These are phyloP conservation scores for Petasospora rhodanensis DNA, from an alignment of 1,139 yeast genomes.

Conservation along the genomic window DNA sequence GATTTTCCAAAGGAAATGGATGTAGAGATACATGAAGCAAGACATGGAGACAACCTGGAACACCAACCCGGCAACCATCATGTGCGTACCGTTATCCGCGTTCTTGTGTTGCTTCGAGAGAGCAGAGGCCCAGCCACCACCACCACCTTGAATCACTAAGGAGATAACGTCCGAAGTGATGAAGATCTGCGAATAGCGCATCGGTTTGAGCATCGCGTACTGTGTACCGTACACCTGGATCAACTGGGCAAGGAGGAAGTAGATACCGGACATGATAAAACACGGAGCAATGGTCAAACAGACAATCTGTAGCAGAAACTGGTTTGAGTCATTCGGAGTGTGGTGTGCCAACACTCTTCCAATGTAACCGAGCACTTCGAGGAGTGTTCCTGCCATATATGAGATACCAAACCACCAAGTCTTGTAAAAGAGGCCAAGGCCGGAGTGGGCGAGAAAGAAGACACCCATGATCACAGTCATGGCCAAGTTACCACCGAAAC, in stretches of 20 bases:
- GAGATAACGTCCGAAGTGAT: conserved; percentile 65
- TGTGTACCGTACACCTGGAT: conserved; percentile 64
- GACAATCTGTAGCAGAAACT: conserved; percentile 62
- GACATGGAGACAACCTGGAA: conserved; percentile 76
- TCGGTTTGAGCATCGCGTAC: conserved; percentile 62
- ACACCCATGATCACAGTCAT: conserved; percentile 46
- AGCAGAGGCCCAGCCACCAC: conserved; percentile 69
- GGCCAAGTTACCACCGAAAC: conserved; percentile 43
- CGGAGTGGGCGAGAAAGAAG: conserved; percentile 36
- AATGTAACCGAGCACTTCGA: conserved; percentile 69
- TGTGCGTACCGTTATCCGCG: conserved; percentile 49
- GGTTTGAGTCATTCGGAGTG: conserved; percentile 28
- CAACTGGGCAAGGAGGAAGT: conserved; percentile 69
- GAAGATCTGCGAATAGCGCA: conserved; percentile 69
- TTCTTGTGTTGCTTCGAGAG: too few species aligned
- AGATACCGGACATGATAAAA: conserved; percentile 84
- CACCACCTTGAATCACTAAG: conserved; percentile 72
- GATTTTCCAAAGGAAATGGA: conserved; percentile 46
- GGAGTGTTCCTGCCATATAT: conserved; percentile 53
- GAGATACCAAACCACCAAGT: conserved; percentile 75
- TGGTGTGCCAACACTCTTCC: conserved; percentile 52
- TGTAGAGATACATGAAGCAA: conserved; percentile 54
- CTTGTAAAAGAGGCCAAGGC: conserved; percentile 40
- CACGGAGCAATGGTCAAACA: conserved; percentile 71
- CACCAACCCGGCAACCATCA: conserved; percentile 80